Base-by-base conservation (phyloP, 2,329 filamentous ascomycete genomes). In the Trichoderma gracile region DNA sequence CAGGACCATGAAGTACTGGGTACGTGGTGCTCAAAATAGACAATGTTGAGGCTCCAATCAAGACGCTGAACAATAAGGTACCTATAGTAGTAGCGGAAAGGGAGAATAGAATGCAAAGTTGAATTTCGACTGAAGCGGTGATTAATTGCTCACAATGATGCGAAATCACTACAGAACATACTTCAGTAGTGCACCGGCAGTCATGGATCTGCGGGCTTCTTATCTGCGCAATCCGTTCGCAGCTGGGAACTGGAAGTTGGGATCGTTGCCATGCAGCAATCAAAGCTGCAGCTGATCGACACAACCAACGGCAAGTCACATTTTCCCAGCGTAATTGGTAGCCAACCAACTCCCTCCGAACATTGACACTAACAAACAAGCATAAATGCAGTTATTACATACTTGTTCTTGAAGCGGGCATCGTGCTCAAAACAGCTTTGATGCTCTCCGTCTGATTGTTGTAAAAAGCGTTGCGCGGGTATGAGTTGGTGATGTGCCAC, bases 401-500 rank as follows among this genome's bases (percentile, higher is more conserved):
- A 25, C 47, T 15, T 12, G 8, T 53, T 53, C 7, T 38, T 54
- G 33, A 30, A 14, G 14, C 19, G 8, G n/a, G 45, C 45, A 33
- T 33, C 9, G 30, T 15, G 23, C 19, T 10, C 7, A 27, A 12
- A 15, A 27, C n/a, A 52, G 17, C 27, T 17, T 19, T 33, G 49
- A n/a, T 38, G n/a, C 50, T 21, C 12, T 56, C 33, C 33, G 14
- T 38, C 33, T 38, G 12, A 3, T 8, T 10, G 30, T 38, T 3
- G 33, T 43, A 19, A n/a, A 15, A 30, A 14, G 25, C 53, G 40
- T 46, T 62, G 23, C 59, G 40, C 33, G n/a, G 23, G 25, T 45
- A 19, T 62, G 42, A 46, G 59, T 38, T 62, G 59, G 59, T 40
- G 38, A 62, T 62, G 42, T 62, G 23, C 40, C 42, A 25, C 40